phyloP scores from a whole-genome alignment of 768 basidiomycete genomes.

The Cyclocybe cylindracea region DNA sequence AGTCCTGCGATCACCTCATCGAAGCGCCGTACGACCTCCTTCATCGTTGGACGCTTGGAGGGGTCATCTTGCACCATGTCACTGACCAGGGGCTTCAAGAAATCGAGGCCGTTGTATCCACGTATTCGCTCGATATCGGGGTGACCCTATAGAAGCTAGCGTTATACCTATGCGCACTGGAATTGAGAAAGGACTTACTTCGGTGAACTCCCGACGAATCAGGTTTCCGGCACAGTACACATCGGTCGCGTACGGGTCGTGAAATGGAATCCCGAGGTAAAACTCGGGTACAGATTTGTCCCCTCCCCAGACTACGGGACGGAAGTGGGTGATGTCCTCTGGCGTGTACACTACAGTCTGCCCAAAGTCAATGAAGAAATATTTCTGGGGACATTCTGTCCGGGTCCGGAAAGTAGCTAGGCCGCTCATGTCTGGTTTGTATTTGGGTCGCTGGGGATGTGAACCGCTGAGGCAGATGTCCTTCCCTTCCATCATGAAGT shows the following conservation, averaged over 20 bases:
- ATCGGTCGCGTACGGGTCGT: conserved; percentile 6
- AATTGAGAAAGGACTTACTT: background rate
- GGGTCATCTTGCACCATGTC: conserved; percentile 39
- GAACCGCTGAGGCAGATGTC: background rate
- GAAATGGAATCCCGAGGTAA: background rate
- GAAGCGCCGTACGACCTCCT: conserved; percentile 33
- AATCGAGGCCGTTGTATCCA: conserved; percentile 24
- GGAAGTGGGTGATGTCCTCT: background rate
- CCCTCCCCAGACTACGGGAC: background rate
- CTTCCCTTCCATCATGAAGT: conserved; percentile 9
- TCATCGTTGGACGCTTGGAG: conserved; percentile 33
- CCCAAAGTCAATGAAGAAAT: conserved; percentile 17
- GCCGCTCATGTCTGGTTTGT: background rate
- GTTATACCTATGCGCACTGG: background rate
- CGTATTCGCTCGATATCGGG: background rate
- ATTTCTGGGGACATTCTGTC: conserved; percentile 10
- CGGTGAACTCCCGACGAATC: conserved; percentile 4
- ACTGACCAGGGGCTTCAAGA: conserved; percentile 25
- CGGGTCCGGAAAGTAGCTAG: conserved; percentile 3
- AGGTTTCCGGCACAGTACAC: conserved; percentile 7
- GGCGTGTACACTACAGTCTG: background rate
- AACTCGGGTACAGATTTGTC: background rate
- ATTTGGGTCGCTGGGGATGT: background rate
- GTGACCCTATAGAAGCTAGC: background rate
- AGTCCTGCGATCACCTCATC: conserved; percentile 22